Percentiles rank a stretch among this genome's conserved stretches.
Evolutionary conservation across 441 rosid species (phyloP).

Genomic region (Pelargonium exstipulatum): DNA sequence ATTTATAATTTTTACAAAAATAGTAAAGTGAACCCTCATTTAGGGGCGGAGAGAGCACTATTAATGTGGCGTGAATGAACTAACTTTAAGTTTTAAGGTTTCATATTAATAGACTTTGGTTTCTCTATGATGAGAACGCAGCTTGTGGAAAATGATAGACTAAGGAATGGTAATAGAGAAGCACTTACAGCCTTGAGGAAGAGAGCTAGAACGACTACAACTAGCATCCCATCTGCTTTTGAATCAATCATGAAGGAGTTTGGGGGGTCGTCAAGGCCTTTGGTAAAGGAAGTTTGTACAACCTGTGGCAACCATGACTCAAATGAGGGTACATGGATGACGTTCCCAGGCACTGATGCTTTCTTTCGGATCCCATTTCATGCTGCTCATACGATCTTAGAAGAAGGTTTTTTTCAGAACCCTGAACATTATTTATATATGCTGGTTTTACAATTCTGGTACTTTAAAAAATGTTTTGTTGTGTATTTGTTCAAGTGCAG

Average conservation of each 20-base stretch:
- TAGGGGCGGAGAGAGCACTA: not conserved
- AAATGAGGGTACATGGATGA: constrained; percentile 68
- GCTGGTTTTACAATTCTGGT: not conserved
- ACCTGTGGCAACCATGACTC: constrained; percentile 69
- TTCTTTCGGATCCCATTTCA: constrained; percentile 68
- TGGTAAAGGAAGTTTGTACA: constrained; percentile 70
- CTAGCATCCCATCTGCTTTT: constrained; percentile 57
- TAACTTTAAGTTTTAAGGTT: not conserved
- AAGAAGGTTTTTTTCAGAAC: constrained; percentile 43
- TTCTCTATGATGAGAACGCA: constrained; percentile 25
- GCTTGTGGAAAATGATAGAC: constrained; percentile 65
- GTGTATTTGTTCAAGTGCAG: no score
- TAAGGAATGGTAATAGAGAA: constrained; percentile 71
- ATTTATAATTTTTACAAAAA: no score
- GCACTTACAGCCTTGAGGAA: constrained; percentile 72
- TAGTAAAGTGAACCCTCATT: not conserved
- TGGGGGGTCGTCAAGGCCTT: constrained; percentile 36
- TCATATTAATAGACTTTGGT: constrained; percentile 7
- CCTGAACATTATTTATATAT: not conserved
- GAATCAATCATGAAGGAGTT: constrained; percentile 64
- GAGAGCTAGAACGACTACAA: constrained; percentile 68
- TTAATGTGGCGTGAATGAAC: not conserved
- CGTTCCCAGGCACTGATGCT: constrained; percentile 63
- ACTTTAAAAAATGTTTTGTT: not conserved
- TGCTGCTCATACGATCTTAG: constrained; percentile 68